These are phyloP conservation scores for Gracilaria gracilis DNA, from an alignment of 23 red algal genomes.

Conservation along the genomic window DNA sequence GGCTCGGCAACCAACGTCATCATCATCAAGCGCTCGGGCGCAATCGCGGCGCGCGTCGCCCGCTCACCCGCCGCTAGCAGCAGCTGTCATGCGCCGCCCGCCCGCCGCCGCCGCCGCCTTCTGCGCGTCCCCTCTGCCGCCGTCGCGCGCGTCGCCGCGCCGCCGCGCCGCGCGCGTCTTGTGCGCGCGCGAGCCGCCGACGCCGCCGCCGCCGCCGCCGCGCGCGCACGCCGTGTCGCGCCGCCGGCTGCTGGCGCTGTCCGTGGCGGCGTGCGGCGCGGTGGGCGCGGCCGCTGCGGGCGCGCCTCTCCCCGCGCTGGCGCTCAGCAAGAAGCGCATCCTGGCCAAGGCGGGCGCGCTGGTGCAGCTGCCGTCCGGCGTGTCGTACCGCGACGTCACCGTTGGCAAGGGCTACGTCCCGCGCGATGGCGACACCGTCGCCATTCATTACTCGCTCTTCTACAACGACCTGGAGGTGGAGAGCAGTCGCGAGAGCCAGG, in stretches of 20 bases:
- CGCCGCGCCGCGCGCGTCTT: background rate
- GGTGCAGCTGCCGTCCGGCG: conserved; percentile 53
- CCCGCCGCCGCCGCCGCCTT: background rate
- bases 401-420: conserved; percentile 77
- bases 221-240: conserved; percentile 16
- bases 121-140: background rate
- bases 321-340: conserved; percentile 80
- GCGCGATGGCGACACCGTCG: conserved; percentile 73
- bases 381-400: conserved; percentile 78
- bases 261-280: background rate
- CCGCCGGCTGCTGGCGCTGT: conserved; percentile 18
- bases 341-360: conserved; percentile 63
- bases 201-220: background rate
- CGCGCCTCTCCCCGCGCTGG: conserved; percentile 1
- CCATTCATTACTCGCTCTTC: conserved; percentile 85
- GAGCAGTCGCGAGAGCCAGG: conserved; percentile 79
- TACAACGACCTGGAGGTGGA: conserved; percentile 85
- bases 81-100: background rate
- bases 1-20: too few species aligned
- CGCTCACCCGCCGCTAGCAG: background rate
- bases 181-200: background rate
- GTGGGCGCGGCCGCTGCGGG: conserved; percentile 9
- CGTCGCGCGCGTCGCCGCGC: background rate
- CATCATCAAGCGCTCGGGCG: too few species aligned
- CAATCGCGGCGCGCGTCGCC: too few species aligned